Evolutionary conservation across 2,329 filamentous ascomycete genomes (phyloP).

Genomic region (Fusarium sp.): DNA sequence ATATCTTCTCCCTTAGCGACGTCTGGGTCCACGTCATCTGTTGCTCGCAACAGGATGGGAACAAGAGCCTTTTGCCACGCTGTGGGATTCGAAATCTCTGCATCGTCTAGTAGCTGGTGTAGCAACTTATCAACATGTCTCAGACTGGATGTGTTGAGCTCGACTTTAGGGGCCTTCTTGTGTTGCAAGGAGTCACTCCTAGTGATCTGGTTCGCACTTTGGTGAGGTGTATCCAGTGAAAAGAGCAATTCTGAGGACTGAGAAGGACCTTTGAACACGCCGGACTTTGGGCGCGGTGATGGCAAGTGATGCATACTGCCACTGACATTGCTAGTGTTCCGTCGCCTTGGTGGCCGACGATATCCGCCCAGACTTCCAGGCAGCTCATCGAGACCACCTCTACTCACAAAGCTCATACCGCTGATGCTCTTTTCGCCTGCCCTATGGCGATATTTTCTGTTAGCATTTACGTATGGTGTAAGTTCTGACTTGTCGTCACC

Average conservation of each 20-base stretch:
- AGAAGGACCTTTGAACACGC: constrained; percentile 63
- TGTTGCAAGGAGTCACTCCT: constrained; percentile 86
- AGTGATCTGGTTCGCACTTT: constrained; percentile 62
- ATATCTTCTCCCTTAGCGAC: constrained; percentile 92
- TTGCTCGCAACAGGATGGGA: constrained; percentile 88
- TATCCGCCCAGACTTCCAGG: constrained; percentile 66
- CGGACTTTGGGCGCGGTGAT: constrained; percentile 73
- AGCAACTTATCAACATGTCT: constrained; percentile 88
- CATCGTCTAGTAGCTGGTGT: constrained; percentile 82
- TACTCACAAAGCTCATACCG: constrained; percentile 72
- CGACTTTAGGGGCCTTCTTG: constrained; percentile 74
- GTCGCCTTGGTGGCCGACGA: constrained; percentile 70
- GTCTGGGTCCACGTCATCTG: constrained; percentile 93
- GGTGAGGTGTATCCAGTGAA: constrained; percentile 55
- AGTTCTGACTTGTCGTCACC: constrained; percentile 80
- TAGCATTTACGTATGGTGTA: constrained; percentile 73
- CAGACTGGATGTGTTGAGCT: constrained; percentile 86
- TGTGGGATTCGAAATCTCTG: constrained; percentile 72
- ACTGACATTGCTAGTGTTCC: constrained; percentile 86
- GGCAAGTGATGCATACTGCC: constrained; percentile 71
- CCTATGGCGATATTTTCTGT: constrained; percentile 78
- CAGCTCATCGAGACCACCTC: constrained; percentile 71
- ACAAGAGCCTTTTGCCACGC: constrained; percentile 92
- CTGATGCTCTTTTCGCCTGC: constrained; percentile 78
- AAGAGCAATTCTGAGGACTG: constrained; percentile 61